phyloP scores from a whole-genome alignment of 257 asterid species.

The Rauvolfia tetraphylla region DNA sequence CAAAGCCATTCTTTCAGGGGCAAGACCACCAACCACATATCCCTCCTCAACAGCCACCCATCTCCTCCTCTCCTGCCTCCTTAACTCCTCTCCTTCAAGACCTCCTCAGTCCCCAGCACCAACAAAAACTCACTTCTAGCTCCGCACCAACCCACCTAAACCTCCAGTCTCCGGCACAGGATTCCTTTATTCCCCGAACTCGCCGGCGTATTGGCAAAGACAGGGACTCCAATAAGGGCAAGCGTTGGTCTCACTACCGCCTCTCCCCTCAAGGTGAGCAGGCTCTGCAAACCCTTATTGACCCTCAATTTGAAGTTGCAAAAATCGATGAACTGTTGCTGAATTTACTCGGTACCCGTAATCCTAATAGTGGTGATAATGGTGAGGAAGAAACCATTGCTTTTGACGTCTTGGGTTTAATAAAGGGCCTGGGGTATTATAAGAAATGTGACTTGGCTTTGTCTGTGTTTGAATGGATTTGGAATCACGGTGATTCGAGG shows the following conservation, averaged over 20 bases:
- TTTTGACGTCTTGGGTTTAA: constrained; percentile 54
- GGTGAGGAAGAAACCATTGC: constrained; percentile 29
- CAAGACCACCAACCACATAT: constrained; percentile 34
- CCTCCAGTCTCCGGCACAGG: constrained; percentile 4
- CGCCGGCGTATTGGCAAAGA: constrained; percentile 69
- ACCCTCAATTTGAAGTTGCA: constrained; percentile 43
- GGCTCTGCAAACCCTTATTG: constrained; percentile 45
- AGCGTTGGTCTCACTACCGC: constrained; percentile 72
- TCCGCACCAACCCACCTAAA: constrained; percentile 9
- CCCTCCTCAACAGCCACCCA: constrained; percentile 22
- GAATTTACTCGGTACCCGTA: constrained; percentile 28
- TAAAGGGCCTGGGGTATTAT: constrained; percentile 63
- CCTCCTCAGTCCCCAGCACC: constrained; percentile 34
- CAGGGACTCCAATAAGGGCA: constrained; percentile 67
- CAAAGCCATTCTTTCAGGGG: constrained; percentile 60
- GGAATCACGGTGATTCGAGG: constrained; percentile 32
- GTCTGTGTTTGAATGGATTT: constrained; percentile 60
- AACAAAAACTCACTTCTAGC: constrained; percentile 27
- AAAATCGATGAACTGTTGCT: constrained; percentile 37
- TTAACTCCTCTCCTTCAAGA: constrained; percentile 49
- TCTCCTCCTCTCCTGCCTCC: constrained; percentile 33
- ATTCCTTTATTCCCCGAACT: constrained; percentile 36
- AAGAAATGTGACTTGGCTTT: constrained; percentile 69
- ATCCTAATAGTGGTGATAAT: constrained; percentile 5
- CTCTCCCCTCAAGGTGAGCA: constrained; percentile 69